These are phyloP conservation scores for Jatropha podagrica DNA, from an alignment of 441 rosid genomes.

Conservation along the genomic window DNA sequence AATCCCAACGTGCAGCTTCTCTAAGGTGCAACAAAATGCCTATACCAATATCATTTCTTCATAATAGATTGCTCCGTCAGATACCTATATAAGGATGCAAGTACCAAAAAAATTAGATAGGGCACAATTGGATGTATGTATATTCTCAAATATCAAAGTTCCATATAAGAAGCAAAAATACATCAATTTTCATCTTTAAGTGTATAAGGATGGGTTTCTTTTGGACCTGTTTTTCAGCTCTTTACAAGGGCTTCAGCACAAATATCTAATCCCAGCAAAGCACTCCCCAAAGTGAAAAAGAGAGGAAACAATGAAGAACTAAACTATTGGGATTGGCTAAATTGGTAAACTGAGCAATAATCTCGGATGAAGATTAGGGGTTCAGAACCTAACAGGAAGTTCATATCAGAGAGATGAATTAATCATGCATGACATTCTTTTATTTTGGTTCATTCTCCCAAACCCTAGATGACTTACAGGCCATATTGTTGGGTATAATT, in stretches of 20 bases:
- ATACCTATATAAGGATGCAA: conserved; percentile 34
- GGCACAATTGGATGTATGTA: background rate
- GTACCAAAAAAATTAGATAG: background rate
- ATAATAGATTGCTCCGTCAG: conserved; percentile 40
- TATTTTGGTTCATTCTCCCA: too few relatives aligned
- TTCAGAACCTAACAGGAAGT: background rate
- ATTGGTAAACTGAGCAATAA: background rate
- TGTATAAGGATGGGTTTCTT: background rate
- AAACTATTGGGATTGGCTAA: too few relatives aligned
- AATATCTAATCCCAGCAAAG: background rate
- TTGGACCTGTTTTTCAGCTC: background rate
- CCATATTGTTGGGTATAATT: too few relatives aligned
- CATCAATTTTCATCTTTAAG: background rate
- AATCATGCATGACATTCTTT: too few relatives aligned
- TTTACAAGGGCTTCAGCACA: background rate
- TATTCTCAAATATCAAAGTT: background rate
- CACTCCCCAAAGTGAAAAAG: background rate
- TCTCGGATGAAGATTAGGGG: background rate
- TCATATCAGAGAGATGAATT: background rate
- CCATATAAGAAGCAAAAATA: background rate
- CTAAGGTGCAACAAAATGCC: background rate
- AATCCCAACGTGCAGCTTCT: background rate
- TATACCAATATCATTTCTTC: conserved; percentile 26
- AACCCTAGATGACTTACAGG: too few relatives aligned
- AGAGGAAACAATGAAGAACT: background rate